Evolutionary conservation across 345 rosid genomes (phyloP), one percentile per base, ranked within the genome.

Genomic region (Eucalyptus leucophloia): DNA sequence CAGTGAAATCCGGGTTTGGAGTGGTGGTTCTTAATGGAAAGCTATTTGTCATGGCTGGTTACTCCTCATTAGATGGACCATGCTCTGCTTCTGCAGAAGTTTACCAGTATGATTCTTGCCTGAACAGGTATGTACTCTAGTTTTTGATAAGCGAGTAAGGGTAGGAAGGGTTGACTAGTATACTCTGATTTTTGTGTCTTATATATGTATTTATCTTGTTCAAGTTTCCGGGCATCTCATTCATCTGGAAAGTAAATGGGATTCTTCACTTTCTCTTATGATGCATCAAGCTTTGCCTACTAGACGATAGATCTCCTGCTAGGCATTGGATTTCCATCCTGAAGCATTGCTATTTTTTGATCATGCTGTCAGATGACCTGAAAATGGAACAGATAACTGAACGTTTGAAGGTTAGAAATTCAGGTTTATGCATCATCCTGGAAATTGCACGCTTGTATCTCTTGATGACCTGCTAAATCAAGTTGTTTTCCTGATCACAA

Each of bases 11-110:
- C 77, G 98, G 96, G 60, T 98, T 96, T 90, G 97, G 96, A 80
- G 97, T 95, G 42, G 96, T 93, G 89, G 99, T 91, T 88, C 92
- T 96, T 51, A 92, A 95, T 62, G 99, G 97, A 89, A 98, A 97
- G 93, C 96, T 98, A 32, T 95, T 97, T 91, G 95, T 98, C 62
- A 92, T 98, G 53, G 99, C 97, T 89, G 99, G 99, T 90, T 95
- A 92, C 91, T 89, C 95, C 10, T 91, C 91, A 89, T 87, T 86
- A 87, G 94, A 92, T 14, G 97, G 97, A 53, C 90, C 96, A 88
- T 92, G 90, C 87, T 93, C 92, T 88, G 95, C 96, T 44, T 96
- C 96, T 12, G 92, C 96, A 34, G 98, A 96, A 89, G 98, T 93
- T 89, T 96, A 95, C 88, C 96, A 96, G 93, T 97, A 94, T 88